A percentile compares a stretch with the other conserved stretches of the same genome.
Conservation (phyloP, 495 filamentous ascomycete genomes). For the Pyrenula massariospora region DNA sequence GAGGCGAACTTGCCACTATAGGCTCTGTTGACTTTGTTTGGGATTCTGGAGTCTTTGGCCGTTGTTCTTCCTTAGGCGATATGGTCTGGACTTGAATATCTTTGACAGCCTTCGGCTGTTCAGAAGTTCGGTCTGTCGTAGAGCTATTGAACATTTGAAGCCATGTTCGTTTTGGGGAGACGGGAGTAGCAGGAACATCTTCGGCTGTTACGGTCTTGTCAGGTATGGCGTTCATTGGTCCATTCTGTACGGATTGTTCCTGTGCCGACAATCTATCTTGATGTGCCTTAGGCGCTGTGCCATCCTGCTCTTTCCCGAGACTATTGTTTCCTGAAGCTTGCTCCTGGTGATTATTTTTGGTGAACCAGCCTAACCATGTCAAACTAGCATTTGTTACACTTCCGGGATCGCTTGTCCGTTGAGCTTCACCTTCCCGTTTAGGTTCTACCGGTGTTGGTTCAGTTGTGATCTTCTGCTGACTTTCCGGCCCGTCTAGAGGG, state of each 20-base stretch:
- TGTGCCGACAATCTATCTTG: too few relatives aligned
- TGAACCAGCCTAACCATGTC: slow-evolving; percentile 13
- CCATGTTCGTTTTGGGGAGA: slow-evolving; percentile 29
- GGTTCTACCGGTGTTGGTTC: slow-evolving; percentile 10
- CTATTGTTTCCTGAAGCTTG: background rate
- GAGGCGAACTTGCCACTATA: slow-evolving; percentile 6
- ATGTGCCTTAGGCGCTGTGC: too few relatives aligned
- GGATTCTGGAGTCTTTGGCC: slow-evolving; percentile 22
- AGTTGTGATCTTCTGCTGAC: slow-evolving; percentile 4
- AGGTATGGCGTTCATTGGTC: too few relatives aligned
- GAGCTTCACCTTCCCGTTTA: slow-evolving; percentile 11
- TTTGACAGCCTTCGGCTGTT: slow-evolving; percentile 7
- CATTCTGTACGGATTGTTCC: too few relatives aligned
- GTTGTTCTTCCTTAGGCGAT: slow-evolving; percentile 17
- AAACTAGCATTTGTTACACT: background rate
- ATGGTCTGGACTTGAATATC: slow-evolving; percentile 8
- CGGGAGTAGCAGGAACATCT: background rate
- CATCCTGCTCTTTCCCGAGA: too few relatives aligned
- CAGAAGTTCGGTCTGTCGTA: slow-evolving; percentile 14
- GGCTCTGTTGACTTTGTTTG: background rate
- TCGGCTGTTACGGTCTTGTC: too few relatives aligned
- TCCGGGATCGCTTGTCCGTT: slow-evolving; percentile 3
- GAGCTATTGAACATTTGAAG: slow-evolving; percentile 33
- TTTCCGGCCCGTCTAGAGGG: slow-evolving; percentile 1
- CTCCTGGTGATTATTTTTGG: slow-evolving; percentile 1